Evolutionary conservation across 495 filamentous ascomycete species (phyloP).

Genomic region (Penicillium daleae): DNA sequence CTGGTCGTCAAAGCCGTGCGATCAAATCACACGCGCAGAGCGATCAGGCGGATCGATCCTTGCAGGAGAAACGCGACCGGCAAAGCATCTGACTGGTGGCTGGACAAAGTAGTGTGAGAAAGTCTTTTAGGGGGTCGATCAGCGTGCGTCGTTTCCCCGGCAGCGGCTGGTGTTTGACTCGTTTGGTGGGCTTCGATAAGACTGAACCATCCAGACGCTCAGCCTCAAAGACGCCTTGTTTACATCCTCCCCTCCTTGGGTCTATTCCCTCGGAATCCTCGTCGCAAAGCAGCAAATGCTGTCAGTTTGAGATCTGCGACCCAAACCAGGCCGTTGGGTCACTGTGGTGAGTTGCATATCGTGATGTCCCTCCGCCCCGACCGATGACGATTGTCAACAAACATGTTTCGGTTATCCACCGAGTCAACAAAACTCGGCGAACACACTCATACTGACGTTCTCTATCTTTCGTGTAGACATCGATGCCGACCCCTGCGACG

Average conservation of each 20-base stretch:
- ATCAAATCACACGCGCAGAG: slow-evolving; percentile 14
- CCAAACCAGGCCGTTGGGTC: slow-evolving; percentile 12
- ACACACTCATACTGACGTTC: background rate
- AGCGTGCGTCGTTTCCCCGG: slow-evolving; percentile 37
- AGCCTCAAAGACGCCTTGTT: slow-evolving; percentile 23
- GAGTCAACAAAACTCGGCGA: slow-evolving; percentile 23
- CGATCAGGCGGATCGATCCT: slow-evolving; percentile 14
- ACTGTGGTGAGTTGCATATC: slow-evolving; percentile 16
- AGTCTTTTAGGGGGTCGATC: slow-evolving; percentile 23
- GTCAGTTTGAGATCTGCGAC: slow-evolving; percentile 11
- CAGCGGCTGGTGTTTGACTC: slow-evolving; percentile 19
- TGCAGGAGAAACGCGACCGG: slow-evolving; percentile 8
- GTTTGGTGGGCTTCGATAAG: slow-evolving; percentile 25
- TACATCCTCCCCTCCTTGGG: slow-evolving; percentile 19
- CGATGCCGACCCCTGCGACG: slow-evolving; percentile 52
- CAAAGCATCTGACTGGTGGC: background rate
- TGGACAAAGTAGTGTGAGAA: no score
- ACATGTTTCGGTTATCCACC: slow-evolving; percentile 20
- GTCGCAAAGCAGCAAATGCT: slow-evolving; percentile 23
- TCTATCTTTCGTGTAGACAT: slow-evolving; percentile 28
- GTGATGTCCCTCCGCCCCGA: slow-evolving; percentile 7
- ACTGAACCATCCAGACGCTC: background rate
- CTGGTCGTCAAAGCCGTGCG: slow-evolving; percentile 2
- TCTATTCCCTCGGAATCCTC: background rate
- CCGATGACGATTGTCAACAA: slow-evolving; percentile 18